phyloP scores from a whole-genome alignment of 208 protist genomes.

The Leishmania turanica region DNA sequence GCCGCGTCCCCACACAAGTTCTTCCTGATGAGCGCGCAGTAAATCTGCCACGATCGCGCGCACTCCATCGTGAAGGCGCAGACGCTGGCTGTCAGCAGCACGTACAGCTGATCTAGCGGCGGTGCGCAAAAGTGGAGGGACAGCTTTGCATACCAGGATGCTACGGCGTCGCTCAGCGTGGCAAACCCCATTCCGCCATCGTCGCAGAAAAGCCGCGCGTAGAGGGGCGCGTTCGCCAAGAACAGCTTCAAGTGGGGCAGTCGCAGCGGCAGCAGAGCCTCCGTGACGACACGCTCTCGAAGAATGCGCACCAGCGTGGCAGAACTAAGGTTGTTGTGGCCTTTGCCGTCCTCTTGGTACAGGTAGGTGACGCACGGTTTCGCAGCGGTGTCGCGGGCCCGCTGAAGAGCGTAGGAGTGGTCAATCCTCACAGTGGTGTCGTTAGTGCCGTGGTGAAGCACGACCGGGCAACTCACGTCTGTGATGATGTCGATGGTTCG shows the following conservation, averaged over 20 bases:
- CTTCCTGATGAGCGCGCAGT: slow-evolving; percentile 44
- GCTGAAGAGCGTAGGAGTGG: slow-evolving; percentile 66
- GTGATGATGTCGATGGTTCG: slow-evolving; percentile 78
- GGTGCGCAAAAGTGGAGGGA: slow-evolving; percentile 31
- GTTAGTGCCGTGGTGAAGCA: slow-evolving; percentile 82
- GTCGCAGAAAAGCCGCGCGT: slow-evolving; percentile 55
- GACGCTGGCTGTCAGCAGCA: slow-evolving; percentile 65
- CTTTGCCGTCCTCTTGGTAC: slow-evolving; percentile 59
- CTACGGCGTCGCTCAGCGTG: slow-evolving; percentile 24
- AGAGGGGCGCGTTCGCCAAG: slow-evolving; percentile 55
- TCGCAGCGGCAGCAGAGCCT: slow-evolving; percentile 22
- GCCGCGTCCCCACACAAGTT: slow-evolving; percentile 28
- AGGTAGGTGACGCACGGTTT: slow-evolving; percentile 62
- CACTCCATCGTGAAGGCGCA: slow-evolving; percentile 64
- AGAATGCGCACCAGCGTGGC: slow-evolving; percentile 49
- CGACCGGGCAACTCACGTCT: slow-evolving; percentile 72
- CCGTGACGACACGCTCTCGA: slow-evolving; percentile 46
- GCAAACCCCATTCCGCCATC: slow-evolving; percentile 26
- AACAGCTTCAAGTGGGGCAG: slow-evolving; percentile 27
- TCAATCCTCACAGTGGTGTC: slow-evolving; percentile 77
- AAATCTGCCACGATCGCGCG: slow-evolving; percentile 62
- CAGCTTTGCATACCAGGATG: slow-evolving; percentile 20
- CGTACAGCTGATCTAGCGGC: slow-evolving; percentile 43
- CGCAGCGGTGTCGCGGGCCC: slow-evolving; percentile 39
- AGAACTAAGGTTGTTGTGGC: slow-evolving; percentile 82